phyloP scores from a whole-genome alignment of 1,284 basidiomycete species.

The Fomitopsis schrenkii region DNA sequence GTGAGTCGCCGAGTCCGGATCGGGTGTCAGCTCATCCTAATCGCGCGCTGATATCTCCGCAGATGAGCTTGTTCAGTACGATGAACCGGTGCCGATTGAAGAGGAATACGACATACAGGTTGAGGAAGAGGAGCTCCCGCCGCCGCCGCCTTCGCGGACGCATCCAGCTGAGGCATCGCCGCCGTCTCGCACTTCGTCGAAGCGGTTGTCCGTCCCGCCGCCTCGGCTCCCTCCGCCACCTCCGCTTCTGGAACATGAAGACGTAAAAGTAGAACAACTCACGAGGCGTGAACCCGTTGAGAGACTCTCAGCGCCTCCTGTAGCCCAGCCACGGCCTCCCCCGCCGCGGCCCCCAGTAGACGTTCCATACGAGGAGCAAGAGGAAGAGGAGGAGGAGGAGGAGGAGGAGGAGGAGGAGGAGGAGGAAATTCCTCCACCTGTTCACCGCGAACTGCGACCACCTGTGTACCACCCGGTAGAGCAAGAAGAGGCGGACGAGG shows the following conservation, averaged over 20 bases:
- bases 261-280: background rate
- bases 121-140: background rate
- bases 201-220: background rate
- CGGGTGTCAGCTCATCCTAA: conserved; percentile 10
- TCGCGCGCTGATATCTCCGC: background rate
- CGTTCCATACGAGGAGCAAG: background rate
- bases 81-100: conserved; percentile 3
- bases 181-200: conserved; percentile 3
- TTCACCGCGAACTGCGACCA: background rate
- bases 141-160: conserved; percentile 15
- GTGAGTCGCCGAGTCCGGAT: background rate
- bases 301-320: background rate
- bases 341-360: background rate
- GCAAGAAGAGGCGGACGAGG: background rate
- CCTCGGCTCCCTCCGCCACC: background rate
- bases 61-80: background rate
- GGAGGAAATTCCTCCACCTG: conserved; percentile 1
- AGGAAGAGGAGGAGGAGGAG: background rate
- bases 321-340: background rate
- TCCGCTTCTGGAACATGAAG: background rate
- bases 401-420: background rate
- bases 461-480: background rate
- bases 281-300: background rate
- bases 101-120: background rate
- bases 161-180: conserved; percentile 7